Base-by-base conservation (phyloP, 345 rosid species). In the Bruguiera sexangula region DNA sequence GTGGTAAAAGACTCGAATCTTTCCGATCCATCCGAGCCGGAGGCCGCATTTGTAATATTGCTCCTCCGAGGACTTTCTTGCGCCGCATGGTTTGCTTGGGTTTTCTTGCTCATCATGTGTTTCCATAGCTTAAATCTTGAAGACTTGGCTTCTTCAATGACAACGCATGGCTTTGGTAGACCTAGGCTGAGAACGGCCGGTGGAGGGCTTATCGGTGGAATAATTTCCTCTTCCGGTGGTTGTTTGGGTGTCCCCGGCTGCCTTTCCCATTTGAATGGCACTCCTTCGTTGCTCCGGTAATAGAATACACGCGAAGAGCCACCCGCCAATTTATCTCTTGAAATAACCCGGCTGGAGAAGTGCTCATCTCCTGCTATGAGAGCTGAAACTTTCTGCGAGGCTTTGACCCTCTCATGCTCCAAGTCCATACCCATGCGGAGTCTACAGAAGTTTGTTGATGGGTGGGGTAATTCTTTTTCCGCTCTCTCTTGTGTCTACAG, bases 141-240 rank as follows among this genome's bases (percentile, higher is more conserved):
- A 43, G 65, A 46, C 73, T 77, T 79, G 22, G 79, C 72, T 6
- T 70, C 73, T 58, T 64, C 59, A 27, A 75, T n/a, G 21, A 62
- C 62, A 8, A 81, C 48, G 60, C 84, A 75, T 11, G 94, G 96
- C 70, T 79, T 91, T 4, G 89, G 89, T 8, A 88, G 78, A 20
- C 80, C 75, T 9, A 70, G 73, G 77, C 93, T 85, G 9, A 82
- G 74, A 37, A 82, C 6, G 0, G 98, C 96, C 0, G 98, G 98
- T 2, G 97, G 96, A 24, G 93, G 97, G 69, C 52, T 48, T 18
- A 73, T 55, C 0, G 77, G 77, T 1, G 77, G 76, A 24, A 77
- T 60, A 20, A 31, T 39, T 9, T 73, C 74, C 3, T 31, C 68
- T 60, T 51, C 24, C 0, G 75, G 82, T 0, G 57, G 70, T 31